Conservation (phyloP, 176 grass and related monocot genomes). For the Echinochloa phyllopogon region DNA sequence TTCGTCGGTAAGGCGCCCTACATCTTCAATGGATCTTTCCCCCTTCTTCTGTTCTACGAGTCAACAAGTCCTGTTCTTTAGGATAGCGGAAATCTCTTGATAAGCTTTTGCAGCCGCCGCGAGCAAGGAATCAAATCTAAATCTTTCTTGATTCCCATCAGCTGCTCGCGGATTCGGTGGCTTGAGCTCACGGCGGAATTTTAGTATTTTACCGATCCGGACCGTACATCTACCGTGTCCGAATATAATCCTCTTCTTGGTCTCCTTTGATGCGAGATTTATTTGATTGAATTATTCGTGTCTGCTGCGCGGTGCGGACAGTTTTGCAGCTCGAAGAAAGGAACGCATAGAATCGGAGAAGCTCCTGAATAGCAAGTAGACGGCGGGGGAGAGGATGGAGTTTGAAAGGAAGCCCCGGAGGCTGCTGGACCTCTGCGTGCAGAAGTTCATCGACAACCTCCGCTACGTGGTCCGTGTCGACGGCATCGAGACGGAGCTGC, state of each 20-base stretch:
- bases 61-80: neutral
- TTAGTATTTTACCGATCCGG: too few species aligned
- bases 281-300: neutral
- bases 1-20: neutral
- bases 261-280: neutral
- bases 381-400: conserved; percentile 32
- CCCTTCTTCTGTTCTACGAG: too few species aligned
- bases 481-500: conserved; percentile 45
- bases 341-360: neutral
- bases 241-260: neutral
- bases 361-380: neutral
- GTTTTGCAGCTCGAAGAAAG: neutral
- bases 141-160: neutral
- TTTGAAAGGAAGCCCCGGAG: conserved; percentile 41
- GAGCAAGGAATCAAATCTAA: neutral
- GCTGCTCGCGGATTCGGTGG: neutral
- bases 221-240: neutral
- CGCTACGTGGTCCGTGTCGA: conserved; percentile 33
- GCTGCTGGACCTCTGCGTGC: conserved; percentile 56
- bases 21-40: neutral
- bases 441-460: conserved; percentile 50
- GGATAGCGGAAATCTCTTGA: neutral
- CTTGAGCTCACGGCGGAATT: neutral
- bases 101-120: neutral
- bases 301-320: too few species aligned